Evolutionary conservation across 192 early-diverging fungal genomes (phyloP), one percentile per base, ranked within the genome.

Genomic region (Pilaira anomala): DNA sequence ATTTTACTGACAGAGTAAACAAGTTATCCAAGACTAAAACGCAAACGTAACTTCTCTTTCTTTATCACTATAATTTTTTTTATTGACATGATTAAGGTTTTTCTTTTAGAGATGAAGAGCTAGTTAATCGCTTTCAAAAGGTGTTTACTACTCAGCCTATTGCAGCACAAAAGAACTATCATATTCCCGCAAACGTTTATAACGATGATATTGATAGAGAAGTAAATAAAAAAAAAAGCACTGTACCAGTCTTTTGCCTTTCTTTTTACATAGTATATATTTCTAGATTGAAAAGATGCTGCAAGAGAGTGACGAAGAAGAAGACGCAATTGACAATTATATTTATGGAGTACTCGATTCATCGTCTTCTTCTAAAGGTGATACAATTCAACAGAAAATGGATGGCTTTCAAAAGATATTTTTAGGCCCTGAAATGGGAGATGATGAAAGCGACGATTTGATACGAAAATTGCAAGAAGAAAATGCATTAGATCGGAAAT

Each of bases 401-500:
- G 14, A 29, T 24, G 21, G 36, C 8, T 22, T 33, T 40, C 36
- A 41, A 26, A 40, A 11, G 3, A 21, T 59, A 24, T 59, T 44
- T 28, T 7, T 44, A 28, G 53, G 53, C 19, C 13, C 53, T 30
- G 30, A 55, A 6, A n/a, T n/a, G n/a, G n/a, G n/a, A n/a, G 19
- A 19, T 22, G 53, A 55, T n/a, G 56, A 58, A 42, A 58, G 36
- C 13, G 56, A 58, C 12, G 28, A 18, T 40, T 22, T 58, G 19
- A 58, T 58, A 58, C 41, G 45, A 0, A 25, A 36, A 14, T 39
- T 63, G 0, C 49, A 52, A 52, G 36, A 52, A 51, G 62, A 63
- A 41, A 18, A 29, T 18, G 60, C 60, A 22, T 36, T 62, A 1
- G 60, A 62, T 62, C 5, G 16, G 36, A 62, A 62, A 48, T 62